These are phyloP conservation scores for Saccharum spontaneum DNA, from an alignment of 176 grass and related monocot genomes.

Conservation along the genomic window DNA sequence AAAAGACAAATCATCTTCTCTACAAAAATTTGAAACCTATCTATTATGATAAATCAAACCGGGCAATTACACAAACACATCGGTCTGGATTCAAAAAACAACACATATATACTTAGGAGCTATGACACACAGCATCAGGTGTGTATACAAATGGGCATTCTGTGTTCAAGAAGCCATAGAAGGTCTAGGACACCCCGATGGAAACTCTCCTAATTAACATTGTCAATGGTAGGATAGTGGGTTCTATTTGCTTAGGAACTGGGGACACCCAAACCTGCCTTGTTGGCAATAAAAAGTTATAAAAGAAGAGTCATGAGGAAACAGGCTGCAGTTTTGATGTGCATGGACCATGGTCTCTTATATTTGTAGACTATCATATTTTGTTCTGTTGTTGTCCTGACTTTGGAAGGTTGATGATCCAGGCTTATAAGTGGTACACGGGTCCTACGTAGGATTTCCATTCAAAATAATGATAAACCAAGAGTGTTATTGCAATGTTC, in stretches of 20 bases:
- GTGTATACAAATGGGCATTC: neutral
- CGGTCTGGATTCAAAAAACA: neutral
- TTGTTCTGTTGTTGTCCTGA: conserved; percentile 1
- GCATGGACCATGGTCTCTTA: neutral
- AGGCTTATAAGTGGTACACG: neutral
- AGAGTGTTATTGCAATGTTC: neutral
- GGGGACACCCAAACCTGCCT: neutral
- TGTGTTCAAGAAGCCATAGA: neutral
- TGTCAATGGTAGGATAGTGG: neutral
- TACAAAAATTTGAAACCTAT: neutral
- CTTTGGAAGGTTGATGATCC: neutral
- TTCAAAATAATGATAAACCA: conserved; percentile 2
- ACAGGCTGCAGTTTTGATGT: neutral
- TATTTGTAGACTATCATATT: neutral
- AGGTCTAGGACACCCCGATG: neutral
- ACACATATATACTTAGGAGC: neutral
- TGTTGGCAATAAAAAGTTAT: neutral
- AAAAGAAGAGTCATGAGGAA: neutral
- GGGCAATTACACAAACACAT: neutral
- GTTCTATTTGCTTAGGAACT: conserved; percentile 8
- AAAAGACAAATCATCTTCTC: neutral
- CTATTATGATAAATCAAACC: neutral
- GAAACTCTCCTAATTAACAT: neutral
- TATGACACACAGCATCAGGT: neutral
- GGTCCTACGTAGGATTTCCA: neutral